A percentile compares a stretch with the other conserved stretches of the same genome.
Evolutionary conservation across 345 rosid species (phyloP).

Genomic region (Eucalyptus cloeziana): DNA sequence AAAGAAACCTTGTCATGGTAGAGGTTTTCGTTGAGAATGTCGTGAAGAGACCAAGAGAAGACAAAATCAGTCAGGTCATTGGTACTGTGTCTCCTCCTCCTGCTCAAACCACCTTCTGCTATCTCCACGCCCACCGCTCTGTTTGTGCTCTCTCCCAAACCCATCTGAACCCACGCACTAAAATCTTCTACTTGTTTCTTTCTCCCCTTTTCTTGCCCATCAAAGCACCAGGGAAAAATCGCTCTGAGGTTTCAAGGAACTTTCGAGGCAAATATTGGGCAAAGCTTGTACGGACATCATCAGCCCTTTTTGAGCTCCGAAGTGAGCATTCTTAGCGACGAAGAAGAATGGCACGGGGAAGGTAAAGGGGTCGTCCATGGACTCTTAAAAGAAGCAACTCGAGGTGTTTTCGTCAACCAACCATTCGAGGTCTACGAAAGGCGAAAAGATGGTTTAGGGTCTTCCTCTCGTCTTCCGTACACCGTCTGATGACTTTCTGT

Average conservation of each 20-base stretch:
- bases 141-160: background rate
- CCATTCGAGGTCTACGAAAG: background rate
- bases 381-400: background rate
- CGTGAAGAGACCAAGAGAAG: conserved; percentile 27
- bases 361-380: background rate
- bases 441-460: background rate
- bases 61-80: background rate
- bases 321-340: background rate
- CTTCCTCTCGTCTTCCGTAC: background rate
- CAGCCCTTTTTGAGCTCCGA: background rate
- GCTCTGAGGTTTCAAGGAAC: background rate
- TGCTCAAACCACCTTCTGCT: background rate
- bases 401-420: background rate
- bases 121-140: background rate
- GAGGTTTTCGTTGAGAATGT: conserved; percentile 15
- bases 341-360: background rate
- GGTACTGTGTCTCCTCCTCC: background rate
- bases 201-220: background rate
- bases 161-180: background rate
- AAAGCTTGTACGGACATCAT: background rate
- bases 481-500: background rate
- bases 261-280: background rate
- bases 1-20: conserved; percentile 8
- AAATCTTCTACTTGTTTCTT: background rate
- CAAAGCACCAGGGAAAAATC: background rate